These are phyloP conservation scores for Marchantia paleacea DNA, from an alignment of 225 moss, liverwort and hornwort species.

Conservation along the genomic window DNA sequence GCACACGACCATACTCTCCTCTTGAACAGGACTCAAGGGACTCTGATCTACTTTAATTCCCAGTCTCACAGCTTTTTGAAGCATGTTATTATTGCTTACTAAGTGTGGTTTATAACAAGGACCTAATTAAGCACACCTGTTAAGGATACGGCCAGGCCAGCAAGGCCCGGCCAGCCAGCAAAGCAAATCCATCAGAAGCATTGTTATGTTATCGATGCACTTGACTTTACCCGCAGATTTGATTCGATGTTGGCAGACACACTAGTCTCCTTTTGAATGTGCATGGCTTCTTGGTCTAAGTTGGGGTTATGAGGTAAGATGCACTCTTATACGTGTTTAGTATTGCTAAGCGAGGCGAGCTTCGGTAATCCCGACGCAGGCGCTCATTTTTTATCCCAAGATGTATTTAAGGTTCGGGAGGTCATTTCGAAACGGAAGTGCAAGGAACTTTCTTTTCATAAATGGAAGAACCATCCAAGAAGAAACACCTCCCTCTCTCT, in stretches of 20 bases:
- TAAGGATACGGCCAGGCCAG: background rate
- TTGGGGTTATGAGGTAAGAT: background rate
- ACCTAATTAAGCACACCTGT: background rate
- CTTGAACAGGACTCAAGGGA: background rate
- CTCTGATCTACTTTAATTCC: background rate
- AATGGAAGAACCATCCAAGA: slow-evolving; percentile 1
- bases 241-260: slow-evolving; percentile 5
- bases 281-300: background rate
- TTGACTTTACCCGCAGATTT: slow-evolving; percentile 7
- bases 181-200: slow-evolving; percentile 6
- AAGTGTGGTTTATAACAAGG: slow-evolving; percentile 1
- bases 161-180: background rate
- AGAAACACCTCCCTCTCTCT: background rate
- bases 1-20: slow-evolving; percentile 9
- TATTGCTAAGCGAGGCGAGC: background rate
- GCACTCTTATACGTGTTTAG: background rate
- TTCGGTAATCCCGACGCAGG: background rate
- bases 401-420: background rate
- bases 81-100: background rate
- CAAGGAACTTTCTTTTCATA: slow-evolving; percentile 9
- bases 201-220: slow-evolving; percentile 9
- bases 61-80: background rate
- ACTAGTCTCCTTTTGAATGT: slow-evolving; percentile 4
- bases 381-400: background rate
- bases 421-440: background rate